Evolutionary conservation across 371 early-diverging fungal genomes (phyloP), one percentile per base, ranked within the genome.

Genomic region (Apophysomyces elegans): DNA sequence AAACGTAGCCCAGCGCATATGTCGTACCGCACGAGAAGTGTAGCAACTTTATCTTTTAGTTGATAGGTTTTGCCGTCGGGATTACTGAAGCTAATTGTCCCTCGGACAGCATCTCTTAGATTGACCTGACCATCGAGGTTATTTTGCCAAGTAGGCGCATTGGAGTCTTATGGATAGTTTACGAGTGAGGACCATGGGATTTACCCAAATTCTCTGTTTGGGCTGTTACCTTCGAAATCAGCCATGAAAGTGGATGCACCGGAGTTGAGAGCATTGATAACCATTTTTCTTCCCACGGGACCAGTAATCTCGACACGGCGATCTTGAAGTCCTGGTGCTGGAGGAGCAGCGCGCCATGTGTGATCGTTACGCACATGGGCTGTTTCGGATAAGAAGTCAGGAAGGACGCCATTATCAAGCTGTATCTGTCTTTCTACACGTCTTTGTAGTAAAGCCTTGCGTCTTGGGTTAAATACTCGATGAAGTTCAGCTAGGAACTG

Each of bases 241-340:
- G 98, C 98, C 98, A 97, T 97, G 77, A 90, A 97, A 57, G 95
- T 95, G 64, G 84, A 80, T 36, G 98, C 93, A 8, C 93, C 96
- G 11, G 95, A 90, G 86, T 96, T 97, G 71, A 96, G 84, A 36
- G 96, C 98, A 68, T 97, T 97, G 79, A 97, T 97, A 71, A 97
- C 95, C 98, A 97, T 97, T 83, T 97, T 97, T 71, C 98, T 90
- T 81, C 96, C 97, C 45, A 96, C 96, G 13, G 98, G 98, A 18
- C 98, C 98, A 45, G 98, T 97, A 79, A 97, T 97, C 80, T 97
- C 98, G 60, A 96, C 96, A 56, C 97, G 89, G 56, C 98, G 90
- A 79, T 97, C 96, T 11, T 87, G 80, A 47, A 97, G 81, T 5
- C 97, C 97, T 6, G 96, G 97, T 11, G 94, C 96, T 59, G 95